A percentile compares a stretch with the other conserved stretches of the same genome.
phyloP scores from a whole-genome alignment of 345 rosid species.

The Alliaria petiolata region DNA sequence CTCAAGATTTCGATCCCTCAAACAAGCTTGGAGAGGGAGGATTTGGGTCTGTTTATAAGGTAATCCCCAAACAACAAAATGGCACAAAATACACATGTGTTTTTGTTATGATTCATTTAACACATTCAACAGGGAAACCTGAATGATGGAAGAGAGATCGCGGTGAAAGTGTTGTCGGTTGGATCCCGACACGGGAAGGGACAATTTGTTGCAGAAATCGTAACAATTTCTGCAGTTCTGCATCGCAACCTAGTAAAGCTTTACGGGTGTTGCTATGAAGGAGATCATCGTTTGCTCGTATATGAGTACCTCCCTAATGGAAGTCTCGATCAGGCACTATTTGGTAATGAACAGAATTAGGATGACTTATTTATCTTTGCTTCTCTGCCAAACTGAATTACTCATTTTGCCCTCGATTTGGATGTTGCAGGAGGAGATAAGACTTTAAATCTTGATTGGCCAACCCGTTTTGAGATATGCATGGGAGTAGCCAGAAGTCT shows the following conservation, averaged over 20 bases:
- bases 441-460: conserved; percentile 37
- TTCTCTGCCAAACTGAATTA: neutral
- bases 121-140: conserved; percentile 31
- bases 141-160: conserved; percentile 41
- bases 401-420: too few relatives aligned
- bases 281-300: conserved; percentile 25
- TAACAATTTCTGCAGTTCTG: conserved; percentile 28
- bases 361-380: neutral
- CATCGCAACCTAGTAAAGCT: conserved; percentile 37
- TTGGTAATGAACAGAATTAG: conserved; percentile 18
- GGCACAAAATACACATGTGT: neutral
- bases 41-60: too few relatives aligned
- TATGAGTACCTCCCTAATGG: conserved; percentile 26
- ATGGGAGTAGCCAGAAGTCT: conserved; percentile 46
- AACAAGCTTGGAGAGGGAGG: too few relatives aligned
- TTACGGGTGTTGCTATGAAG: conserved; percentile 33
- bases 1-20: too few relatives aligned
- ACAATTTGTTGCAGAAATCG: conserved; percentile 65
- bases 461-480: conserved; percentile 42
- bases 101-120: neutral
- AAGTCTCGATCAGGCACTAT: conserved; percentile 21
- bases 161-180: conserved; percentile 56
- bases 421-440: conserved; percentile 31
- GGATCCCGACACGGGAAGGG: conserved; percentile 65
- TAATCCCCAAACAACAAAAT: too few relatives aligned